Evolutionary conservation across 164 flowering plant species (phyloP).

Genomic region (Tinospora cordifolia): DNA sequence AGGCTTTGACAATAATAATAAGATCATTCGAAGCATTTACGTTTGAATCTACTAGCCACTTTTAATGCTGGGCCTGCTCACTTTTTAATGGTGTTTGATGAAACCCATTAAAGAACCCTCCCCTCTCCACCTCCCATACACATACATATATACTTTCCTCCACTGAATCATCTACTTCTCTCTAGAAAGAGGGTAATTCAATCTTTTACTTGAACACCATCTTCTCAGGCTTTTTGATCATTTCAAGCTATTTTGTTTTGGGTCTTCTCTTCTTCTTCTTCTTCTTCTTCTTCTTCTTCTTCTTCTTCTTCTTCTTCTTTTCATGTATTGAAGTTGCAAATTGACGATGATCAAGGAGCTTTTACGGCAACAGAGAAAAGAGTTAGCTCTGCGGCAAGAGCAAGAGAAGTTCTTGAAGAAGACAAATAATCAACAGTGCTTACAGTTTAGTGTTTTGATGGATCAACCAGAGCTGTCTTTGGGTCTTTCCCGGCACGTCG

Average conservation of each 20-base stretch:
- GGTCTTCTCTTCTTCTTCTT: too few species aligned
- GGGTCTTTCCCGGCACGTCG: slow-evolving; percentile 21
- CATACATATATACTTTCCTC: background rate
- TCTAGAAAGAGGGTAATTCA: too few species aligned
- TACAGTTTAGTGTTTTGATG: slow-evolving; percentile 17
- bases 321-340: too few species aligned
- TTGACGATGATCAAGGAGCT: slow-evolving; percentile 14
- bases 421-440: background rate
- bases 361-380: slow-evolving; percentile 9
- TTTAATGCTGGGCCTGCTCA: slow-evolving; percentile 53
- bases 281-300: too few species aligned
- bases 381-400: slow-evolving; percentile 8
- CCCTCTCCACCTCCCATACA: slow-evolving; percentile 5
- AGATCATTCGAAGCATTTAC: slow-evolving; percentile 42
- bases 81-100: slow-evolving; percentile 29
- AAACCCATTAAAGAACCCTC: slow-evolving; percentile 36
- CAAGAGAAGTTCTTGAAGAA: slow-evolving; percentile 7
- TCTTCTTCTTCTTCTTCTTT: too few species aligned
- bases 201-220: too few species aligned
- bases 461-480: slow-evolving; percentile 48
- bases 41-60: slow-evolving; percentile 45
- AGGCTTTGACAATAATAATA: slow-evolving; percentile 18
- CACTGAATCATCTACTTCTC: too few species aligned
- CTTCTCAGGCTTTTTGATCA: too few species aligned
- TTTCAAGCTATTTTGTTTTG: too few species aligned